phyloP scores from a whole-genome alignment of 371 early-diverging fungal genomes.

The Syncephalastrum racemosum region DNA sequence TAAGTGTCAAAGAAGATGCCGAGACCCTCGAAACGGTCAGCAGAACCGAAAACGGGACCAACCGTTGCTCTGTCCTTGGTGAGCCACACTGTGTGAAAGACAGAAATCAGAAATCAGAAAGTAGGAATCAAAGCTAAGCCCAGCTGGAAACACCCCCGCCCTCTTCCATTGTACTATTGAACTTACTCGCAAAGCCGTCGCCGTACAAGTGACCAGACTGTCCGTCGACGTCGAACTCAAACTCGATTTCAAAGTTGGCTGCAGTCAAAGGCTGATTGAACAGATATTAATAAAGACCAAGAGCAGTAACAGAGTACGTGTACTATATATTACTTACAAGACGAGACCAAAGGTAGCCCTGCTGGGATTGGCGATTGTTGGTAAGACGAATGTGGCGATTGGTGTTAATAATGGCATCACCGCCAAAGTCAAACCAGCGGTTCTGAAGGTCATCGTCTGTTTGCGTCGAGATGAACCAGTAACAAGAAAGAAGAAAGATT shows the following conservation, averaged over 20 bases:
- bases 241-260: constrained; percentile 84
- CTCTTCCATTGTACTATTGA: background rate
- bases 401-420: constrained; percentile 70
- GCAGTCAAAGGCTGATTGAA: constrained; percentile 60
- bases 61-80: constrained; percentile 42
- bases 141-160: background rate
- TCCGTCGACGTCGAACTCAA: constrained; percentile 89
- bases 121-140: background rate
- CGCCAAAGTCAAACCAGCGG: constrained; percentile 76
- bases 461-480: background rate
- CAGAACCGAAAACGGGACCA: constrained; percentile 91
- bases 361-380: constrained; percentile 72
- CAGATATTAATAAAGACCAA: background rate
- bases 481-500: background rate
- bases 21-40: constrained; percentile 87
- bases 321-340: constrained; percentile 37
- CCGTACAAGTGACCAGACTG: constrained; percentile 70
- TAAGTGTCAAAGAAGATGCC: constrained; percentile 97
- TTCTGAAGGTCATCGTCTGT: constrained; percentile 68
- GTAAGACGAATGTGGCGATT: constrained; percentile 82
- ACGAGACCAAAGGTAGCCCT: constrained; percentile 88
- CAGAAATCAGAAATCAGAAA: constrained; percentile 24
- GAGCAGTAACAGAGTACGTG: background rate
- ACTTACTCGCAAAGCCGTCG: constrained; percentile 97
- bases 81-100: constrained; percentile 36